These are phyloP conservation scores for Cercospora zeina DNA, from an alignment of 2,329 filamentous ascomycete genomes.

Conservation along the genomic window DNA sequence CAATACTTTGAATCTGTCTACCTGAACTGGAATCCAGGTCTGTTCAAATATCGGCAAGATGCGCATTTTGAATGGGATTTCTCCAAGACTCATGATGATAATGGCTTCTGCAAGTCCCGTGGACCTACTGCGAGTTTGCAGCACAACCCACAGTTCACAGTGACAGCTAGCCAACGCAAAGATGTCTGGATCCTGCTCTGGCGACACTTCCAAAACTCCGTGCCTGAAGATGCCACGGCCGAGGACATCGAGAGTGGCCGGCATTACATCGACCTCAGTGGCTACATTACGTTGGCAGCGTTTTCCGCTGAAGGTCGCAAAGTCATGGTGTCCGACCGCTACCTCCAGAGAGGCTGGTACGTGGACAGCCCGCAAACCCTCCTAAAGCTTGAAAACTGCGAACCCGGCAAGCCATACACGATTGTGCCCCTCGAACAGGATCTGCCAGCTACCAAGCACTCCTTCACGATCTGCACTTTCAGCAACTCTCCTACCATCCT, in stretches of 20 bases:
- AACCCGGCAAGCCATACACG: slow-evolving; percentile 55
- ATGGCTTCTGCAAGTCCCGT: slow-evolving; percentile 38
- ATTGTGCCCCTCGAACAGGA: slow-evolving; percentile 77
- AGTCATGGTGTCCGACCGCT: slow-evolving; percentile 72
- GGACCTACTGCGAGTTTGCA: slow-evolving; percentile 74
- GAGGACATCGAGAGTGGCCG: slow-evolving; percentile 49
- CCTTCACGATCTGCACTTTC: slow-evolving; percentile 85
- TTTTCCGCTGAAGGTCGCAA: slow-evolving; percentile 70
- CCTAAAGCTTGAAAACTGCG: slow-evolving; percentile 68
- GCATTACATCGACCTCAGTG: slow-evolving; percentile 49
- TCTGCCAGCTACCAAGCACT: slow-evolving; percentile 69
- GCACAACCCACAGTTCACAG: slow-evolving; percentile 61
- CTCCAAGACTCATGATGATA: slow-evolving; percentile 34
- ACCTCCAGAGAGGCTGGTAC: slow-evolving; percentile 74
- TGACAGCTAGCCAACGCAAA: slow-evolving; percentile 57
- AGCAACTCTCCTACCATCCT: slow-evolving; percentile 65
- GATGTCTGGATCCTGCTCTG: slow-evolving; percentile 81
- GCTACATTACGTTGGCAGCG: slow-evolving; percentile 84
- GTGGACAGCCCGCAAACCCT: slow-evolving; percentile 93
- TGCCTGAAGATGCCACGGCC: slow-evolving; percentile 31
- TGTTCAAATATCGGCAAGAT: slow-evolving; percentile 81
- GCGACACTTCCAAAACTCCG: slow-evolving; percentile 66
- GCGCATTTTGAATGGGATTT: slow-evolving; percentile 85
- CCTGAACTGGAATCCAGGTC: slow-evolving; percentile 89
- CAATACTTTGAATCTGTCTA: slow-evolving; percentile 96